Evolutionary conservation across 192 early-diverging fungal genomes (phyloP), one percentile per base, ranked within the genome.

Genomic region (Entomortierella chlamydospora): DNA sequence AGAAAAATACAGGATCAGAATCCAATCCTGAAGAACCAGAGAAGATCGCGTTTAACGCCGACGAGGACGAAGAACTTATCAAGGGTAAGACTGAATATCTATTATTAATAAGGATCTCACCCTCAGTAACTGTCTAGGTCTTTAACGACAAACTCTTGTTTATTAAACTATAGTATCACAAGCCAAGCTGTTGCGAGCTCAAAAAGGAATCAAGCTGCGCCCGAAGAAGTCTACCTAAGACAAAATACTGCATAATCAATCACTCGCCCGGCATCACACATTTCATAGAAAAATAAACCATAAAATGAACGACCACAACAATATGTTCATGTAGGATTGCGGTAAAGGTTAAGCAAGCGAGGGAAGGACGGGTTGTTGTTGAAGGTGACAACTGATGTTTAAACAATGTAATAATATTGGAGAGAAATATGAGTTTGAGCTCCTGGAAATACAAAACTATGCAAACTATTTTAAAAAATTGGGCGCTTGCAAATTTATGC

Each of bases 201-300:
- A 79, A 41, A 79, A 79, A 51, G 76, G 76, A 4, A 79, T 79
- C 57, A 79, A 79, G 57, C 50, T 79, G 45, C 76, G 76, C 57
- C 76, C 68, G 33, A 79, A 79, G 59, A 68, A 68, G 50, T 15
- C 64, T 13, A 37, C 65, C 25, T 43, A 43, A 47, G 45, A 47
- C 15, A 47, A 47, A 12, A 17, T 5, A 12, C 20, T 20, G 4
- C 20, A 20, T 47, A 47, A 17, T 47, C 45, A 47, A 10, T 37
- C 34, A 37, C 34, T 10, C 4, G 34, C 34, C 34, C 34, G 10
- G 34, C 34, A 37, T 37, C 10, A 10, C 45, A 20, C 15, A 47
- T 41, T 41, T 47, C 45, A 47, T 47, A 47, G 45, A 47, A n/a
- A n/a, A n/a, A 37, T 37, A 37, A 39, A 20, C 17, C 17, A 15